phyloP scores from a whole-genome alignment of 257 asterid genomes.

The Rubia yunnanensis region DNA sequence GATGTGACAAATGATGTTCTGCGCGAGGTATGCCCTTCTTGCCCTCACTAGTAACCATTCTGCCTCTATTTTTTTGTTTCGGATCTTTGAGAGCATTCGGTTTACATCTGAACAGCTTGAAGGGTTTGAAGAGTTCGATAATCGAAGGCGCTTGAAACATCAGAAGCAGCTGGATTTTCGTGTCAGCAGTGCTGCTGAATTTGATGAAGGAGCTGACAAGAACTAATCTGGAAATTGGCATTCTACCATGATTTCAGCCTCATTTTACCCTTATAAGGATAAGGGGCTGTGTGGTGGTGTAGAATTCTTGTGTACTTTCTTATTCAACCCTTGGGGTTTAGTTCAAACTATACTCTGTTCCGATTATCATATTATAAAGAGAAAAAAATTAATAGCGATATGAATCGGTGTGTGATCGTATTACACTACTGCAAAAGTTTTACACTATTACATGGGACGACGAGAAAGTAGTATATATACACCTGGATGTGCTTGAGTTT shows the following conservation, averaged over 20 bases:
- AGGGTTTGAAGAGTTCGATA: constrained; percentile 89
- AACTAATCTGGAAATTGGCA: constrained; percentile 16
- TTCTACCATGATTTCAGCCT: background rate
- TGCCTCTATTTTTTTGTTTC: background rate
- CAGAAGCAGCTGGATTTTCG: constrained; percentile 91
- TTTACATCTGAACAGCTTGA: constrained; percentile 39
- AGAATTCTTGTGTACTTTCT: too few species aligned
- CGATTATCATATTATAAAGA: too few species aligned
- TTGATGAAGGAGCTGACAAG: constrained; percentile 96
- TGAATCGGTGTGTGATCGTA: too few species aligned
- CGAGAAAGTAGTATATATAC: too few species aligned
- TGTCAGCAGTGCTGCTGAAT: constrained; percentile 54
- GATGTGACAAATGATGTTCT: constrained; percentile 74
- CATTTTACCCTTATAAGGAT: too few species aligned
- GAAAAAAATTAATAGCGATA: too few species aligned
- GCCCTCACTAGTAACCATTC: background rate
- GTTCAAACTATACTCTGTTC: too few species aligned
- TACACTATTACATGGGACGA: too few species aligned
- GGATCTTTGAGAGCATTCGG: background rate
- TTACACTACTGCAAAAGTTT: too few species aligned
- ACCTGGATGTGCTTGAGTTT: too few species aligned
- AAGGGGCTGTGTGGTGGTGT: too few species aligned
- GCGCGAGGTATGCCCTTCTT: constrained; percentile 42
- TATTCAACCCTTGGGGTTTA: too few species aligned
- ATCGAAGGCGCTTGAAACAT: constrained; percentile 69